Conservation (phyloP, 2,329 filamentous ascomycete species). For the Diaporthe sp. region DNA sequence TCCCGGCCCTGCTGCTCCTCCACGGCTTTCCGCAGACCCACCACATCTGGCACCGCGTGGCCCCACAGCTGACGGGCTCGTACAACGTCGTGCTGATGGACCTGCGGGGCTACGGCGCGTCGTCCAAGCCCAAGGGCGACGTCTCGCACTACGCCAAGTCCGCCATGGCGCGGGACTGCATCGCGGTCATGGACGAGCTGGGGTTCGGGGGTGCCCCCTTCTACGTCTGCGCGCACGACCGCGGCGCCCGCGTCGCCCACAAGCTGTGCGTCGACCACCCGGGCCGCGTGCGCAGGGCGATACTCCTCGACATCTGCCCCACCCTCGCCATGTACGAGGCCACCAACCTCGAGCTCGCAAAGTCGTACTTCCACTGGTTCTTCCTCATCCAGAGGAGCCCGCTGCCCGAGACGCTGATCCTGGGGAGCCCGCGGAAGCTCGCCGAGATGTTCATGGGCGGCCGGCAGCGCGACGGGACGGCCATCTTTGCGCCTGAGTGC, state of each 20-base stretch:
- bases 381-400: constrained; percentile 64
- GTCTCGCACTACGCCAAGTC: constrained; percentile 56
- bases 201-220: constrained; percentile 48
- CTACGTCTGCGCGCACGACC: constrained; percentile 66
- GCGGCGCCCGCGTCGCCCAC: constrained; percentile 66
- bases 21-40: constrained; percentile 65
- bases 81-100: constrained; percentile 59
- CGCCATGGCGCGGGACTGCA: constrained; percentile 59
- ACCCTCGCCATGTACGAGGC: constrained; percentile 64
- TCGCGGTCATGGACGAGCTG: constrained; percentile 56
- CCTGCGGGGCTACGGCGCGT: constrained; percentile 62
- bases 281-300: constrained; percentile 50
- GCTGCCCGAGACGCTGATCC: constrained; percentile 61
- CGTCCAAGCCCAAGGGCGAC: constrained; percentile 53
- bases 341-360: constrained; percentile 54
- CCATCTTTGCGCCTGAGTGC: constrained; percentile 47
- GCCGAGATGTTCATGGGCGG: constrained; percentile 55
- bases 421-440: constrained; percentile 50
- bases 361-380: constrained; percentile 69
- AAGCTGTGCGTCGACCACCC: constrained; percentile 61
- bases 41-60: constrained; percentile 62
- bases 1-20: constrained; percentile 56
- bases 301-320: constrained; percentile 65
- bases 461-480: constrained; percentile 47
- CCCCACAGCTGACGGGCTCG: constrained; percentile 47